Evolutionary conservation across 2,329 filamentous ascomycete species (phyloP).

Genomic region (Hymenoscyphus linearis): DNA sequence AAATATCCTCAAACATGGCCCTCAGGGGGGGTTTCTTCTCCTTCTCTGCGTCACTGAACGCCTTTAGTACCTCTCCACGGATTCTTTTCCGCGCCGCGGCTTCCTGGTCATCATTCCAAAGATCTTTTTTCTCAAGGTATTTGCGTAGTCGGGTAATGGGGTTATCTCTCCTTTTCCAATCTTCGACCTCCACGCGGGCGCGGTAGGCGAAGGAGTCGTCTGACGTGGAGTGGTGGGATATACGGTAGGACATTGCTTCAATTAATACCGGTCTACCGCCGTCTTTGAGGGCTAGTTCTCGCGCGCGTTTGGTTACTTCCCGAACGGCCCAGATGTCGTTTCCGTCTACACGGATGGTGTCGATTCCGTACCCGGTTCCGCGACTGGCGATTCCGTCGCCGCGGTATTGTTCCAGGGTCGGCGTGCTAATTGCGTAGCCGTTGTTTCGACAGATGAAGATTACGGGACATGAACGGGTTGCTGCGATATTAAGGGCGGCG

Average conservation of each 20-base stretch:
- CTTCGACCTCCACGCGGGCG: constrained; percentile 85
- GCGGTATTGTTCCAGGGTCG: constrained; percentile 84
- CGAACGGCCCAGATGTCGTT: constrained; percentile 89
- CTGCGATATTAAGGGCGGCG: constrained; percentile 83
- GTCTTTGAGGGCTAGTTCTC: constrained; percentile 53
- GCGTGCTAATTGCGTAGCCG: constrained; percentile 85
- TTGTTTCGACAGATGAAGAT: constrained; percentile 92
- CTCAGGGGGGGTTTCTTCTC: constrained; percentile 71
- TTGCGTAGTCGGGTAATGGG: constrained; percentile 80
- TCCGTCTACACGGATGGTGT: constrained; percentile 88
- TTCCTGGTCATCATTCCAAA: constrained; percentile 84
- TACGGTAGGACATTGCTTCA: constrained; percentile 97
- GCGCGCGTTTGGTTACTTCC: constrained; percentile 71
- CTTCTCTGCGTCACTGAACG: constrained; percentile 78
- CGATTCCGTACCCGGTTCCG: constrained; percentile 87
- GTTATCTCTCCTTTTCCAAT: constrained; percentile 89
- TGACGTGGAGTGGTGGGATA: constrained; percentile 92
- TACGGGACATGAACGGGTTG: constrained; percentile 79
- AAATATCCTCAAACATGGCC: constrained; percentile 80
- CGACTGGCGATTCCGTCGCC: constrained; percentile 86
- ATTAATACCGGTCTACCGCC: constrained; percentile 64
- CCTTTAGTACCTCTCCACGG: constrained; percentile 72
- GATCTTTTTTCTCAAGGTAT: constrained; percentile 77
- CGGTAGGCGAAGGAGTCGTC: constrained; percentile 97
- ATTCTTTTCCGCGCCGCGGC: constrained; percentile 61